These are phyloP conservation scores for Trichoderma koningiopsis DNA, from an alignment of 2,329 filamentous ascomycete species.

Conservation along the genomic window DNA sequence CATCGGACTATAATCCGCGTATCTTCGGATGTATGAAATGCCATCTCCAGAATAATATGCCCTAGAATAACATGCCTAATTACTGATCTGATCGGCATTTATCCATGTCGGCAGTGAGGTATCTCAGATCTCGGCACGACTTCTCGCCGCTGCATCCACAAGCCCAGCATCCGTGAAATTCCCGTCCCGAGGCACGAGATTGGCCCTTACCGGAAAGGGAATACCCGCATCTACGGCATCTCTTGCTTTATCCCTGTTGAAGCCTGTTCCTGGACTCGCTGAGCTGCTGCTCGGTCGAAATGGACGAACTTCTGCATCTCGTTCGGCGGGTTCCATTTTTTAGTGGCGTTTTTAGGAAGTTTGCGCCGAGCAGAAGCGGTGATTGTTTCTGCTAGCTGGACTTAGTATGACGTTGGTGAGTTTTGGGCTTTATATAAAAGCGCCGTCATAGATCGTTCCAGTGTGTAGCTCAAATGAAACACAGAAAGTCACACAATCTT, in stretches of 20 bases:
- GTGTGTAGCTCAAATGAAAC: not conserved
- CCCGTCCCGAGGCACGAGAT: not conserved
- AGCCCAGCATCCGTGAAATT: not conserved
- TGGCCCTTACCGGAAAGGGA: not conserved
- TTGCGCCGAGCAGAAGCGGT: not conserved
- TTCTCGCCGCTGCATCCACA: not conserved
- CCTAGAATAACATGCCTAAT: too few relatives aligned
- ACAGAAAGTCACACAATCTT: not conserved
- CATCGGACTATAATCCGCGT: too few relatives aligned
- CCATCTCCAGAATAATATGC: too few relatives aligned
- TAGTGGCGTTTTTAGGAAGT: not conserved
- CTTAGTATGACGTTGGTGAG: constrained; percentile 5
- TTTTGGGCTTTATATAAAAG: not conserved
- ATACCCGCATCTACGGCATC: not conserved
- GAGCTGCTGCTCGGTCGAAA: too few relatives aligned
- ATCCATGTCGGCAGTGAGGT: not conserved
- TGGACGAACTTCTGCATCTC: too few relatives aligned
- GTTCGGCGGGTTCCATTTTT: not conserved
- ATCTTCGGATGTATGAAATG: too few relatives aligned
- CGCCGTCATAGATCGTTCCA: not conserved
- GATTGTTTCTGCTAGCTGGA: not conserved
- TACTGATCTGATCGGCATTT: too few relatives aligned
- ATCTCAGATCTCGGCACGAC: not conserved
- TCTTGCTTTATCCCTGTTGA: not conserved
- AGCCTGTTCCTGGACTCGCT: too few relatives aligned